phyloP scores from a whole-genome alignment of 208 protist species.

The Herpetomonas samuelpessoai region DNA sequence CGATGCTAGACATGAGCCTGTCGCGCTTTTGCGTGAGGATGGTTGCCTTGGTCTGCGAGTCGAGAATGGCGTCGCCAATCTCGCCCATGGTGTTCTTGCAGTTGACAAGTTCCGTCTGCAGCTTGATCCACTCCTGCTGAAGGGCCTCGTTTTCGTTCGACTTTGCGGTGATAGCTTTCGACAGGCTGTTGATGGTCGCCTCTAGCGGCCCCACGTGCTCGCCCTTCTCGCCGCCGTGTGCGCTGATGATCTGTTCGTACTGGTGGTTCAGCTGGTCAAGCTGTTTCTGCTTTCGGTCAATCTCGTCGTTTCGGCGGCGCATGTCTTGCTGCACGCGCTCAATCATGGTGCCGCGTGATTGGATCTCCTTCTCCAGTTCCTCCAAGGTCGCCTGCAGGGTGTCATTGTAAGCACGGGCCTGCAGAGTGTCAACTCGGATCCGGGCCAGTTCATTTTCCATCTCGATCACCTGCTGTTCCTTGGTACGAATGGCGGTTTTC shows the following conservation, averaged over 20 bases:
- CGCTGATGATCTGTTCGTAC: slow-evolving; percentile 84
- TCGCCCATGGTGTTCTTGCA: slow-evolving; percentile 90
- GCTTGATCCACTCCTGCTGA: slow-evolving; percentile 94
- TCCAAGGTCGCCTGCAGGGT: slow-evolving; percentile 81
- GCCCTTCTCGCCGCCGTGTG: slow-evolving; percentile 56
- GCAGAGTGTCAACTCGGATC: slow-evolving; percentile 94
- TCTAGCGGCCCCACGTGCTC: slow-evolving; percentile 94
- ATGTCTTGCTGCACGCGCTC: slow-evolving; percentile 96
- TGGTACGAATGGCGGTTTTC: slow-evolving; percentile 85
- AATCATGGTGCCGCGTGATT: slow-evolving; percentile 88
- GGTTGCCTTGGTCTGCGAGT: slow-evolving; percentile 79
- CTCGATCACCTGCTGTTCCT: slow-evolving; percentile 92
- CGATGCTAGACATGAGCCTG: slow-evolving; percentile 74
- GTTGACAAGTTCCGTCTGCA: slow-evolving; percentile 94
- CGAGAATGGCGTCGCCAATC: slow-evolving; percentile 85
- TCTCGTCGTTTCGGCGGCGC: slow-evolving; percentile 93
- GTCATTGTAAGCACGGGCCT: slow-evolving; percentile 92
- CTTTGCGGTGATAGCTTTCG: slow-evolving; percentile 90
- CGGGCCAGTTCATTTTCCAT: slow-evolving; percentile 96
- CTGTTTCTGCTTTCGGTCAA: slow-evolving; percentile 96
- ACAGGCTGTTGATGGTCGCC: slow-evolving; percentile 94
- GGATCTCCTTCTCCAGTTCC: slow-evolving; percentile 91
- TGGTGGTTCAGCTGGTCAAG: slow-evolving; percentile 95
- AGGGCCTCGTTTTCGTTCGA: slow-evolving; percentile 89
- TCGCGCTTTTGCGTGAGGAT: slow-evolving; percentile 92